Evolutionary conservation across 1,284 basidiomycete species (phyloP), one percentile per base, ranked within the genome.

Genomic region (Rhodotorula sp.): DNA sequence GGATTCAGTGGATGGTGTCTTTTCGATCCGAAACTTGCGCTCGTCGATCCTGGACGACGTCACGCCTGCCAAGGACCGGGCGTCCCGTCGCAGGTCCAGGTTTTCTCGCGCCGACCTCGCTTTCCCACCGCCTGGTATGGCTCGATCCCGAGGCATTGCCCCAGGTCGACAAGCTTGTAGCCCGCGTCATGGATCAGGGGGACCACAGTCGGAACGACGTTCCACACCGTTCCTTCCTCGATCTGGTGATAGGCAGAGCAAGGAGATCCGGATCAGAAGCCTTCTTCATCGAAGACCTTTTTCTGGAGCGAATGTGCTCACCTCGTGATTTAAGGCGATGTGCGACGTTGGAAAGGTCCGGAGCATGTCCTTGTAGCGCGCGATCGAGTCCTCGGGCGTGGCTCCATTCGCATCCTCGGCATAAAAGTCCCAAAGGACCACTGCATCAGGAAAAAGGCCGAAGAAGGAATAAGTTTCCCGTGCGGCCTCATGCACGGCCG

Each of bases 351-450:
- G 71, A 56, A 65, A 69, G 48, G 48, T 60, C 31, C 29, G 26
- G 2, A 49, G 39, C 47, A 74, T 29, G 51, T 58, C 62, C 34
- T 71, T 72, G 72, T 76, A 76, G 20, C 43, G 46, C 23, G 59
- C 15, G 43, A 74, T 64, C 0, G 68, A 61, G 14, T 76, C 58
- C 12, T 51, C 56, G 14, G 68, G 51, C 2, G 65, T 39, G 26
- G 69, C 58, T 18, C 75, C 73, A 15, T 23, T 43, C 21, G 64
- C 48, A 63, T 79, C 79, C 48, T 69, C 71, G 4, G 68, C 61
- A 66, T 79, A 74, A 29, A 78, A 73, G 62, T 77, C 71, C 78
- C 78, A 79, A 23, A 62, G 69, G 21, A 73, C 66, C 61, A 78
- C 71, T 69, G 51, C 20, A 34, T 16, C 3, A 6, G 12, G 34